Percentiles rank a stretch among this genome's conserved stretches.
These are phyloP conservation scores for Pythium folliculosum DNA, from an alignment of 352 stramenopile species.

Conservation along the genomic window DNA sequence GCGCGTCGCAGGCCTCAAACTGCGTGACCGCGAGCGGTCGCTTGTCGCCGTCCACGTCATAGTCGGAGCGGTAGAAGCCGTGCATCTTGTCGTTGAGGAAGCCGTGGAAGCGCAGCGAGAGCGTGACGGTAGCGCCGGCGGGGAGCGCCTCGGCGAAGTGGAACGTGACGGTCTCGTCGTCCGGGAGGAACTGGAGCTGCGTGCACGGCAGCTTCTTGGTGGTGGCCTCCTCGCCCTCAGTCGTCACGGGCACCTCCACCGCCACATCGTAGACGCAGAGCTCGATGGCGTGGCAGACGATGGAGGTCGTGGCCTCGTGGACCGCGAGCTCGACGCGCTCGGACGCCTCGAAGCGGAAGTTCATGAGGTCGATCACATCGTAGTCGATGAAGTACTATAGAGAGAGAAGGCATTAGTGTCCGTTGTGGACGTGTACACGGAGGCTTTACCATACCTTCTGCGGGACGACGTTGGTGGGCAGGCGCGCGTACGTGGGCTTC, in stretches of 20 bases:
- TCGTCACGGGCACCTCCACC: conserved; percentile 42
- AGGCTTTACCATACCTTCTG: conserved; percentile 40
- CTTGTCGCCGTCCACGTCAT: conserved; percentile 90
- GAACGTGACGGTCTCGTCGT: conserved; percentile 66
- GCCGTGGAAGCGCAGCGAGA: conserved; percentile 63
- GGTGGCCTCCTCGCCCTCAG: conserved; percentile 11
- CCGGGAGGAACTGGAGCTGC: conserved; percentile 48
- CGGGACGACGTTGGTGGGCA: conserved; percentile 54
- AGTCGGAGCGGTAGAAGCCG: conserved; percentile 95
- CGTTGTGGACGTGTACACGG: not conserved
- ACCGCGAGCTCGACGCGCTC: conserved; percentile 60
- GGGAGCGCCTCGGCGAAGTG: conserved; percentile 49
- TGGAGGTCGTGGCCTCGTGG: conserved; percentile 56
- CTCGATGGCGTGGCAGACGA: conserved; percentile 95
- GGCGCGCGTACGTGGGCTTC: conserved; percentile 41
- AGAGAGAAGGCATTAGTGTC: not conserved
- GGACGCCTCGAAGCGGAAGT: conserved; percentile 76
- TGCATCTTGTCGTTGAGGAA: conserved; percentile 92
- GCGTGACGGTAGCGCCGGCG: conserved; percentile 34
- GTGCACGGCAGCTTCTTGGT: conserved; percentile 37
- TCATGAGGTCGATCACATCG: conserved; percentile 74
- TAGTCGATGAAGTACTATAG: conserved; percentile 69
- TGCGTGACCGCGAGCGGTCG: conserved; percentile 93
- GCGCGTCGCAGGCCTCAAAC: conserved; percentile 84
- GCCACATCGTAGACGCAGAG: conserved; percentile 82